phyloP scores from a whole-genome alignment of 768 basidiomycete species.

The Leucosporidium creatinivorum region DNA sequence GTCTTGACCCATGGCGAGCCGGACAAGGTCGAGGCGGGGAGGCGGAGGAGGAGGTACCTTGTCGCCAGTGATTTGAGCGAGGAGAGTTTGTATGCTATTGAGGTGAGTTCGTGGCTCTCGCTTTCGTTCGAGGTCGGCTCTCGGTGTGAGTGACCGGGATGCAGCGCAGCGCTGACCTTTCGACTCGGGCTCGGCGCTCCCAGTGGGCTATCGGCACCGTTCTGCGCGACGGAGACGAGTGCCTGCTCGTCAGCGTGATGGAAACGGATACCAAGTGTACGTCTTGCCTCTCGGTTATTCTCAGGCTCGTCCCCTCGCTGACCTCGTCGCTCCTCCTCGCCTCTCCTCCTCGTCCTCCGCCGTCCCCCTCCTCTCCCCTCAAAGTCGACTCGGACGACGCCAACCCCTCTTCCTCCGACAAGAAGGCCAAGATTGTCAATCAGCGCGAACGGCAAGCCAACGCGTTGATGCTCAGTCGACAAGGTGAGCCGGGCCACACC shows the following conservation, averaged over 20 bases:
- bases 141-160: no score
- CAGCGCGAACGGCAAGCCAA: slow-evolving; percentile 67
- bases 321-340: neutral
- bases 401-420: slow-evolving; percentile 40
- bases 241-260: slow-evolving; percentile 77
- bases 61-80: slow-evolving; percentile 92
- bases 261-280: slow-evolving; percentile 86
- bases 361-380: neutral
- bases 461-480: slow-evolving; percentile 75
- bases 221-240: slow-evolving; percentile 82
- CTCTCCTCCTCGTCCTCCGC: neutral
- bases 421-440: slow-evolving; percentile 62
- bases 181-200: no score
- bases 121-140: no score
- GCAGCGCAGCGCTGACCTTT: no score
- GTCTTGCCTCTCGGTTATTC: slow-evolving; percentile 31
- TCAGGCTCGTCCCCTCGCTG: neutral
- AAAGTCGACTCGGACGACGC: slow-evolving; percentile 34
- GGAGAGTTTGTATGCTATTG: slow-evolving; percentile 87
- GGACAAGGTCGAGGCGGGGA: slow-evolving; percentile 38
- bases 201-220: slow-evolving; percentile 69
- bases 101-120: slow-evolving; percentile 55
- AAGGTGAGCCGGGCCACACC: slow-evolving; percentile 38
- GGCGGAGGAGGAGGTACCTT: slow-evolving; percentile 63
- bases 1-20: slow-evolving; percentile 63